These are phyloP conservation scores for Cymbomonas tetramitiformis DNA, from an alignment of 139 green algal species.

Conservation along the genomic window DNA sequence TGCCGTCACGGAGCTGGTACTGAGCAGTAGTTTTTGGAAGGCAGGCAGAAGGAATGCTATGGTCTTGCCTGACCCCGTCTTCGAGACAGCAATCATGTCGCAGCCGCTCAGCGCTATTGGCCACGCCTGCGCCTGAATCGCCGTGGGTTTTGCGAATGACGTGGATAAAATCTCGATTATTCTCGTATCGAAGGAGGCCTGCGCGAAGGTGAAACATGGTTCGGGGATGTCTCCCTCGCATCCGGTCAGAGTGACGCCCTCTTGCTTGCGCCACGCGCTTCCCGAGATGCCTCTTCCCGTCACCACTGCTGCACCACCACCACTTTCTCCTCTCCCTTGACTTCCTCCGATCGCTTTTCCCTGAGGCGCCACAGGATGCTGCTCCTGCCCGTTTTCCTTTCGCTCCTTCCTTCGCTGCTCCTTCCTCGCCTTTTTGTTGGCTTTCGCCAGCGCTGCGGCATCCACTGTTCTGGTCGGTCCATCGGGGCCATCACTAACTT, in stretches of 20 bases:
- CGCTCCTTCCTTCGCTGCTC: too few species aligned
- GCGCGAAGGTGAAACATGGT: conserved; percentile 53
- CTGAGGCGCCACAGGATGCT: too few species aligned
- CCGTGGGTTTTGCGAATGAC: conserved; percentile 54
- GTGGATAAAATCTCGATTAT: conserved; percentile 52
- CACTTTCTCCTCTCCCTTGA: too few species aligned
- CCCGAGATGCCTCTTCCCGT: too few species aligned
- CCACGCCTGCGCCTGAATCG: conserved; percentile 72
- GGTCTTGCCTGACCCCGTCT: conserved; percentile 73
- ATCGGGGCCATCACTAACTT: not conserved
- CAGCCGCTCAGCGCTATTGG: conserved; percentile 48
- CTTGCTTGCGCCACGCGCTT: too few species aligned
- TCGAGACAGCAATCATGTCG: conserved; percentile 68
- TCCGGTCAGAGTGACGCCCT: too few species aligned
- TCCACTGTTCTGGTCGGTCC: not conserved
- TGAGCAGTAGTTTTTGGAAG: conserved; percentile 40
- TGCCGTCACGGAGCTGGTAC: conserved; percentile 37
- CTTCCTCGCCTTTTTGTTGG: too few species aligned
- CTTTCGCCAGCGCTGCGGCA: not conserved
- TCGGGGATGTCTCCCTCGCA: conserved; percentile 30
- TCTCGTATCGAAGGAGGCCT: conserved; percentile 47
- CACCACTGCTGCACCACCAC: too few species aligned
- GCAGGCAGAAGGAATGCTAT: conserved; percentile 65
- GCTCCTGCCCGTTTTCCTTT: too few species aligned
- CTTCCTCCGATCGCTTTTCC: too few species aligned